Conservation (phyloP, 2,329 filamentous ascomycete genomes). For the Diaporthe nobilis region DNA sequence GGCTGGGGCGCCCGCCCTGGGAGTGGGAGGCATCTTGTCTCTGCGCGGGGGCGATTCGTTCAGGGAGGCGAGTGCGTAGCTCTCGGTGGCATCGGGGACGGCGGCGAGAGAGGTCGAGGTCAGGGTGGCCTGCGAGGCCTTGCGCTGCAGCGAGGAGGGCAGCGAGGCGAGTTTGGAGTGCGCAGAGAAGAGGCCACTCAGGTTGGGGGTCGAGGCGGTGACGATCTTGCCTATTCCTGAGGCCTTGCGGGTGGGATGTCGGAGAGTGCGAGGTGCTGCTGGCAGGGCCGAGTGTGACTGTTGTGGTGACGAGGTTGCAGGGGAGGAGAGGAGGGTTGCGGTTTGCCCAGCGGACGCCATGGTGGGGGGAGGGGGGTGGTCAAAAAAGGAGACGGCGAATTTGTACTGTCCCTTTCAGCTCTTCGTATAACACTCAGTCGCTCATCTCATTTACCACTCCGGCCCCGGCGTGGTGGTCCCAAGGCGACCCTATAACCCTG, state of each 20-base stretch:
- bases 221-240: constrained; percentile 55
- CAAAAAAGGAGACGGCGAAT: constrained; percentile 18
- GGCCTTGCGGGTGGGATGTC: constrained; percentile 54
- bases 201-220: constrained; percentile 71
- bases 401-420: constrained; percentile 28
- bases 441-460: constrained; percentile 25
- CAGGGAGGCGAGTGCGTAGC: constrained; percentile 71
- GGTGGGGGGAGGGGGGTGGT: constrained; percentile 39
- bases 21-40: constrained; percentile 64
- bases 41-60: constrained; percentile 55
- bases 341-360: constrained; percentile 54
- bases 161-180: constrained; percentile 62
- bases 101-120: constrained; percentile 74
- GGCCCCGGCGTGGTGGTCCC: constrained; percentile 24
- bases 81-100: constrained; percentile 76
- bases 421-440: constrained; percentile 4
- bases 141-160: constrained; percentile 70
- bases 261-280: constrained; percentile 42
- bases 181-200: constrained; percentile 65
- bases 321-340: constrained; percentile 53
- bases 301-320: constrained; percentile 38
- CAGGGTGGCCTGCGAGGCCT: constrained; percentile 79
- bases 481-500: constrained; percentile 25
- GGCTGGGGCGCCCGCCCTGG: constrained; percentile 56
- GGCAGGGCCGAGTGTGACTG: constrained; percentile 39